Base-by-base conservation (phyloP, 495 filamentous ascomycete species). In the Trichoderma reesei region DNA sequence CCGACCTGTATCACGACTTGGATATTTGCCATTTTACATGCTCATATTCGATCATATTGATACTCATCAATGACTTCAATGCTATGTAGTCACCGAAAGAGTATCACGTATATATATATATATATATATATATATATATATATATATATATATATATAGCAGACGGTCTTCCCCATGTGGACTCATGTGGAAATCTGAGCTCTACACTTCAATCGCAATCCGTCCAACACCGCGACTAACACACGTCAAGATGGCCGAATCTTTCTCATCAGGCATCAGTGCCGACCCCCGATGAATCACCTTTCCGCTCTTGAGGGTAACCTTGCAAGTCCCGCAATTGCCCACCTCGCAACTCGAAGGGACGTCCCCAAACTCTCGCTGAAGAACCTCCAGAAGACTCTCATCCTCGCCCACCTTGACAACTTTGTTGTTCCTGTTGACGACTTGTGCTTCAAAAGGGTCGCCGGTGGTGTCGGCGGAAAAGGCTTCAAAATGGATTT, bases 311-410 rank as follows among this genome's bases (percentile, higher is more conserved):
- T 72, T 79, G 54, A 85, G 67, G 14, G 62, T 65, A 20, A 86
- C 75, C 65, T 69, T 73, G 68, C 83, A 86, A n/a, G 82, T 84
- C 3, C 82, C 83, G 63, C 83, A 86, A 67, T 85, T 86, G 0
- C 83, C 83, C 5, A 80, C 79, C 70, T 80, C 79, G 70, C 83
- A 86, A 60, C 79, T 82, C 39, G 72, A 79, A 34, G 77, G 76
- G 0, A 83, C 74, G 16, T 70, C 67, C 3, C 68, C 77, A 63
- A 80, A 79, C 14, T 72, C 62, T 36, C 61, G 67, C 63, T 73
- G 70, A 38, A 81, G 64, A 13, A 75, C 72, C 66, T 80, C 76
- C 5, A 81, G 68, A 8, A 81, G 64, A 13, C 73, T 78, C 67
- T 81, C 76, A 36, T 80, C 78, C 41, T 67, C 71, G 34, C 69